phyloP scores from a whole-genome alignment of 2,329 filamentous ascomycete genomes.

The Cytospora leucostoma region DNA sequence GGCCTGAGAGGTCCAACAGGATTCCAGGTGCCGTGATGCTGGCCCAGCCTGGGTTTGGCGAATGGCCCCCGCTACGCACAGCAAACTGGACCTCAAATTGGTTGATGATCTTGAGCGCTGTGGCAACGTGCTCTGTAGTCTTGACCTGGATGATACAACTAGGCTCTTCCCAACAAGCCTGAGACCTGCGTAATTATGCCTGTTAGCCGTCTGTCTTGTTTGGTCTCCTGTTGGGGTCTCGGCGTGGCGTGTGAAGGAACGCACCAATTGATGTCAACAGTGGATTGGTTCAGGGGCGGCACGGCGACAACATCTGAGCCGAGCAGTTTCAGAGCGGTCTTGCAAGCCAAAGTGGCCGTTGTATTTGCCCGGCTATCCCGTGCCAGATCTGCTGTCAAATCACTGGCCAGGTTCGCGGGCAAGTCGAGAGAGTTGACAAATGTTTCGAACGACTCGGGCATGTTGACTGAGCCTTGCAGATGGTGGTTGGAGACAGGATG shows the following conservation, averaged over 20 bases:
- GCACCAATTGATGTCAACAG: not conserved
- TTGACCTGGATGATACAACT: constrained; percentile 33
- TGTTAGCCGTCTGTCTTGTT: no score
- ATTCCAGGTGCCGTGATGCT: constrained; percentile 34
- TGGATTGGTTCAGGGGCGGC: not conserved
- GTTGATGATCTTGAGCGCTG: constrained; percentile 30
- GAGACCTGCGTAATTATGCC: not conserved
- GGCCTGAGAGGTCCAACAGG: constrained; percentile 40
- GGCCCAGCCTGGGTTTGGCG: constrained; percentile 33
- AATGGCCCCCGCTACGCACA: constrained; percentile 36
- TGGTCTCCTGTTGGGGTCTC: not conserved
- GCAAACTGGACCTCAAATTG: constrained; percentile 31
- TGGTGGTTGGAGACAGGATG: not conserved
- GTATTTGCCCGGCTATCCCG: not conserved
- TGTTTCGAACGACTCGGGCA: not conserved
- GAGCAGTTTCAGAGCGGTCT: not conserved
- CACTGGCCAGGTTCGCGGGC: no score
- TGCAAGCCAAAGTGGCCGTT: not conserved
- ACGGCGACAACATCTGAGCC: not conserved
- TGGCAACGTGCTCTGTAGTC: constrained; percentile 11
- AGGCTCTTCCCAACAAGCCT: constrained; percentile 22
- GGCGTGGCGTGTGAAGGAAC: not conserved
- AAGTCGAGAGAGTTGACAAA: not conserved
- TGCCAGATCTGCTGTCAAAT: not conserved
- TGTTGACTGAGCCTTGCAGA: not conserved